Evolutionary conservation across 139 green algal species (phyloP).

Genomic region (Coelastrella sp.): DNA sequence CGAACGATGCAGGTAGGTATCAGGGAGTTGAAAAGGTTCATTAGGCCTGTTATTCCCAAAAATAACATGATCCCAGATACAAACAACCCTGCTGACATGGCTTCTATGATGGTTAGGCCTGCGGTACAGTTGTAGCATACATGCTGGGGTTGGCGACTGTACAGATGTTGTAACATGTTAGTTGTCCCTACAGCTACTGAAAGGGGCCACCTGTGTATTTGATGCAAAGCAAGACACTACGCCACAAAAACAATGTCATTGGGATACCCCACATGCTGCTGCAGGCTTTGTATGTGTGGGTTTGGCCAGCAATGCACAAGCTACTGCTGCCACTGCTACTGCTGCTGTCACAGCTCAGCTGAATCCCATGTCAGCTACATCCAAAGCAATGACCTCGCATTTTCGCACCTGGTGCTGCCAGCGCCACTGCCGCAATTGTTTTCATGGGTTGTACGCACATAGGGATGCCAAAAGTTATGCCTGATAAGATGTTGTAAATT

Average conservation of each 20-base stretch:
- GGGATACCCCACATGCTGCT: too few relatives aligned
- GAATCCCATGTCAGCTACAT: not conserved
- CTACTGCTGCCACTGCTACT: too few relatives aligned
- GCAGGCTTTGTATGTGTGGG: too few relatives aligned
- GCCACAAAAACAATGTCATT: too few relatives aligned
- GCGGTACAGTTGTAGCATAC: not conserved
- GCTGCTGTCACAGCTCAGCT: not conserved
- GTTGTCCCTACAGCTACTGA: too few relatives aligned
- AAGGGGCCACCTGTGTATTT: too few relatives aligned
- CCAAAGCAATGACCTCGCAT: not conserved
- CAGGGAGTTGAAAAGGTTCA: conserved; percentile 63
- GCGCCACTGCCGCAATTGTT: conserved; percentile 83
- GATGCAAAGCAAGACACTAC: too few relatives aligned
- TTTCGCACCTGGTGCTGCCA: conserved; percentile 55
- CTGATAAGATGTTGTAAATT: conserved; percentile 82
- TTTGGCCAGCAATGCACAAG: too few relatives aligned
- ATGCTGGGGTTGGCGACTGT: too few relatives aligned
- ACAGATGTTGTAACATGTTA: too few relatives aligned
- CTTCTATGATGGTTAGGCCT: conserved; percentile 64
- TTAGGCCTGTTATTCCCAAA: conserved; percentile 70
- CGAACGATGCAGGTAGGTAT: conserved; percentile 59
- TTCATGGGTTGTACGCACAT: conserved; percentile 90
- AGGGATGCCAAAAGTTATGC: conserved; percentile 72
- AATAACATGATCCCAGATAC: conserved; percentile 69
- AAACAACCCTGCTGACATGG: conserved; percentile 76